Base-by-base conservation (phyloP, 1,139 yeast genomes). In the Candida albicans region DNA sequence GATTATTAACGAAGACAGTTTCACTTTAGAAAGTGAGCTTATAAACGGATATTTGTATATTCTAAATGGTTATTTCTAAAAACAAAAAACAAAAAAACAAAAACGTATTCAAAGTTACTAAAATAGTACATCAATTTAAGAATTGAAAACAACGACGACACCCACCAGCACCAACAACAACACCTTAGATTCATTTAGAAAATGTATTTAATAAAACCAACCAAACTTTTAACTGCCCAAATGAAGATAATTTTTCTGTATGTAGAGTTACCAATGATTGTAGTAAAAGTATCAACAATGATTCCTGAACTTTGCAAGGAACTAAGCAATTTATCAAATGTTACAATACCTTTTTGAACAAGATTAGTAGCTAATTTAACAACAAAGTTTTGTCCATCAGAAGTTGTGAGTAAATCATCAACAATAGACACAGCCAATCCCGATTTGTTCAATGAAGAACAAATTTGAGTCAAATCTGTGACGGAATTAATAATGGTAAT, bases 341-440 rank as follows among this genome's bases (percentile, higher is more conserved):
- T 57, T 28, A 61, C 41, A 35, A 54, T 44, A 24, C 55, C 44
- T 31, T 59, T 54, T 13, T 52, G 44, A 12, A 56, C 47, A 31
- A 61, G 51, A 18, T 52, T 46, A 11, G 54, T 53, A 28, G 55
- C 52, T 40, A 59, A 52, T 34, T 54, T 51, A 11, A 53, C 57
- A 32, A 55, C 54, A 35, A 64, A 64, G 7, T 34, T 41, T 47
- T 54, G 55, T 47, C 59, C 58, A 40, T 54, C 56, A 3, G 54
- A 25, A 43, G 64, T 62, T 11, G 56, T 49, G 12, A 63, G 34
- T 4, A 54, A 48, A 30, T 54, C 55, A 40, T 59, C 53, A 28
- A 60, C 46, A 28, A 62, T 51, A 5, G 64, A 61, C 12, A 61
- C 55, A 31, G 56, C 67, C 40, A 64, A 57, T 15, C 69, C 69